Conservation (phyloP, 1,284 basidiomycete species). For the Leucoagaricus sp. region DNA sequence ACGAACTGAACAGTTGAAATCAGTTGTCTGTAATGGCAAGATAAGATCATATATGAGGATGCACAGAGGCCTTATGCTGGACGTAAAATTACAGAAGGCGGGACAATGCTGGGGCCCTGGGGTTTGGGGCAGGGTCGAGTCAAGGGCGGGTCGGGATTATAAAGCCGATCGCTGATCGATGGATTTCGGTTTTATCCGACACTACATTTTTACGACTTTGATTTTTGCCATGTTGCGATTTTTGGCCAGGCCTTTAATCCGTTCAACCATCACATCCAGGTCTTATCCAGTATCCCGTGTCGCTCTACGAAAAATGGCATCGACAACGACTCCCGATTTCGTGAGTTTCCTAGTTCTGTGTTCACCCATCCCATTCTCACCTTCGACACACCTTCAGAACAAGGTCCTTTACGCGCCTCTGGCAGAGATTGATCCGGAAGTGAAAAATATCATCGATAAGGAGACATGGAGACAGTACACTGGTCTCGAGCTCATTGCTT, state of each 20-base stretch:
- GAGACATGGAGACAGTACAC: constrained; percentile 99
- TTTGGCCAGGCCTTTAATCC: constrained; percentile 20
- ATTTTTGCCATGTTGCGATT: constrained; percentile 39
- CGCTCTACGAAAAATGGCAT: not conserved
- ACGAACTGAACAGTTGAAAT: too few relatives aligned
- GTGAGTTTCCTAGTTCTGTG: too few relatives aligned
- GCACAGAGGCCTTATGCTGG: too few relatives aligned
- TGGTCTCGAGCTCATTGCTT: constrained; percentile 95
- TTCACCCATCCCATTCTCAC: not conserved
- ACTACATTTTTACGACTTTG: constrained; percentile 24
- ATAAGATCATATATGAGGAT: too few relatives aligned
- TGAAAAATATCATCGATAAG: constrained; percentile 98
- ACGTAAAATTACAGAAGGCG: too few relatives aligned
- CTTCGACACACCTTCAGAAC: constrained; percentile 62
- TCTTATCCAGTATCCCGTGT: too few relatives aligned
- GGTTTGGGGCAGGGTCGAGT: too few relatives aligned
- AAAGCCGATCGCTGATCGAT: constrained; percentile 14
- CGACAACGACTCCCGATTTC: not conserved
- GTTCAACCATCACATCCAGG: too few relatives aligned
- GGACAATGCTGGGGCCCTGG: too few relatives aligned
- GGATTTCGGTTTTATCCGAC: constrained; percentile 33
- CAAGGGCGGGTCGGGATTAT: constrained; percentile 9
- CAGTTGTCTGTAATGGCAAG: too few relatives aligned
- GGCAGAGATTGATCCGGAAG: constrained; percentile 89
- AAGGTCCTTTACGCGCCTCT: constrained; percentile 87